Base-by-base conservation (phyloP, 306 rosid genomes). In the Acacia confusa region DNA sequence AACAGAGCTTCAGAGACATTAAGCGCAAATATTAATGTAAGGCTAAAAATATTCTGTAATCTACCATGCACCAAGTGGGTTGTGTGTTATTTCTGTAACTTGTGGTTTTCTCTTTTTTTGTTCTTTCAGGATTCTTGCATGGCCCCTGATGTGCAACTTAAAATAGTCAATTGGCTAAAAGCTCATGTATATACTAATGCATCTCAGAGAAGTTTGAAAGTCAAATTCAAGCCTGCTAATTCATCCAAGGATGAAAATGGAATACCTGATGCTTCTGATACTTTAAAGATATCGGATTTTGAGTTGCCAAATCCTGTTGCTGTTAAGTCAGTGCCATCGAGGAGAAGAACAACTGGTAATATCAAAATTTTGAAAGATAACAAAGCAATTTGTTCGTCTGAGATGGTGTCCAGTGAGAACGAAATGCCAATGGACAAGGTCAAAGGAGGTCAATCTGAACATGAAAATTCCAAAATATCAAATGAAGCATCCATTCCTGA, bases 101-200 rank as follows among this genome's bases (percentile, higher is more conserved):
- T 64, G 28, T 74, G 6, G 48, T 22, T 28, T 58, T 79, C 32
- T 76, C 68, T 41, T 45, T 70, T 55, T 75, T 67, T 12, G 72
- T 79, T 52, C 53, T 76, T 85, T 82, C 90, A 96, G 99, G 97
- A 88, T 77, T 86, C 82, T 80, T 79, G 82, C 77, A 55, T 89
- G 85, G 86, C 50, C 68, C 94, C 97, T 55, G 99, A 90, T 72
- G 50, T 96, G 86, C 90, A 55, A 76, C 72, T 82, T 68, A 96
- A 91, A 84, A 87, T 96, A 79, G 83, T 86, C 72, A 86, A 88
- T 78, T 96, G 99, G 99, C 89, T 96, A 41, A 90, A 87, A 89
- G 86, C 70, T 77, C 91, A 91, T 85, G 91, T 94, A 53, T 86
- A 92, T 84, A 80, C 97, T 74, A 85, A 81, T 82, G 82, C 87